Conservation (phyloP, 257 asterid species). For the Nicotiana knightiana region DNA sequence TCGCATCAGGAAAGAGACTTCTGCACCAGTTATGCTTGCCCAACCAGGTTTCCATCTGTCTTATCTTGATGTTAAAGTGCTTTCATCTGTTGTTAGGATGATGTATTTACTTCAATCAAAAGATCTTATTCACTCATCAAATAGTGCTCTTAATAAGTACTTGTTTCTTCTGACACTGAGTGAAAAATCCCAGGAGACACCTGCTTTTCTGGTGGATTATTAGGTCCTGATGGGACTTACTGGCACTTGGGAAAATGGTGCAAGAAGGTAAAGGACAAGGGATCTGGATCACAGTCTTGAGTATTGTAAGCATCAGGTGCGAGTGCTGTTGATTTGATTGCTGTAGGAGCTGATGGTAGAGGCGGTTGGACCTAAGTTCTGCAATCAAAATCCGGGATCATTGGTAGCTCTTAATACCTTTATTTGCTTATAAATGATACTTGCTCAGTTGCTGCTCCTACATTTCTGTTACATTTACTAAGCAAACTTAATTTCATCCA, state of each 20-base stretch:
- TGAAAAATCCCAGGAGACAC: slow-evolving; percentile 29
- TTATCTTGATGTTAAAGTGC: not conserved
- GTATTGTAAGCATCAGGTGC: slow-evolving; percentile 28
- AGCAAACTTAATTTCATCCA: too few species aligned
- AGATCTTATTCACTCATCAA: not conserved
- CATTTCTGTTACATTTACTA: not conserved
- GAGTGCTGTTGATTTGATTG: slow-evolving; percentile 50
- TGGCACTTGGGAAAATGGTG: slow-evolving; percentile 98
- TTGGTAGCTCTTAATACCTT: slow-evolving; percentile 32
- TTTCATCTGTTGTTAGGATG: not conserved
- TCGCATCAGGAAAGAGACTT: slow-evolving; percentile 33
- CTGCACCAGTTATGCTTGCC: slow-evolving; percentile 7
- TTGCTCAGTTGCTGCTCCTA: not conserved
- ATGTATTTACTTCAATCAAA: not conserved
- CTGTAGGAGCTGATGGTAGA: slow-evolving; percentile 92
- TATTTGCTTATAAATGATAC: not conserved
- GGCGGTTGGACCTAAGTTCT: slow-evolving; percentile 73
- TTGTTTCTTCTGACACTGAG: not conserved
- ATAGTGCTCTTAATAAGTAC: too few species aligned
- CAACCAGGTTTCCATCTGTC: slow-evolving; percentile 1
- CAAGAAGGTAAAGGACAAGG: slow-evolving; percentile 45
- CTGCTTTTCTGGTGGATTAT: slow-evolving; percentile 66
- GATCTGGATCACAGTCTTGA: slow-evolving; percentile 17
- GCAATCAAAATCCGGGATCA: slow-evolving; percentile 49
- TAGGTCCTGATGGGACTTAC: slow-evolving; percentile 79